A percentile compares a stretch with the other conserved stretches of the same genome.
These are phyloP conservation scores for Picea abies DNA, from an alignment of 83 land plant genomes.

Conservation along the genomic window DNA sequence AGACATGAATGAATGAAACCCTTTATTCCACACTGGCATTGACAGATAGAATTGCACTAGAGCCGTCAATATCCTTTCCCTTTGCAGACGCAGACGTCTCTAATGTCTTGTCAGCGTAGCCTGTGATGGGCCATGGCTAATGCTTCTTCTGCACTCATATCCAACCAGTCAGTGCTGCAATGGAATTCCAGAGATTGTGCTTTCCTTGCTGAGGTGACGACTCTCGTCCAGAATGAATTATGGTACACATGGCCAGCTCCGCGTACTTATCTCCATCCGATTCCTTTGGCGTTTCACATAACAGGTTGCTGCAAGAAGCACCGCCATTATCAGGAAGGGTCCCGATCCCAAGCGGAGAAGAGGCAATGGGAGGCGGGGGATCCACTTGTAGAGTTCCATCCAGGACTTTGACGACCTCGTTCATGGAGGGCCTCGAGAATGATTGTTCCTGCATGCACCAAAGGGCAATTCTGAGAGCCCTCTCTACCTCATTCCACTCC, in stretches of 20 bases:
- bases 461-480: slow-evolving; percentile 28
- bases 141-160: neutral
- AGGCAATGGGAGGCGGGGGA: slow-evolving; percentile 34
- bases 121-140: neutral
- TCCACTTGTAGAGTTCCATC: slow-evolving; percentile 47
- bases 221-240: neutral
- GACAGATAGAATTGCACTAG: neutral
- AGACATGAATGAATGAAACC: neutral
- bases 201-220: neutral
- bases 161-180: neutral
- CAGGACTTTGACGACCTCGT: slow-evolving; percentile 39
- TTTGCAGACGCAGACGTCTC: neutral
- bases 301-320: neutral
- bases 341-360: no score
- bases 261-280: neutral
- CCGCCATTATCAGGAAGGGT: no score
- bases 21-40: neutral
- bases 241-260: slow-evolving; percentile 2
- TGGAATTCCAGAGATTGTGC: neutral
- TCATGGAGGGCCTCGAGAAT: slow-evolving; percentile 32
- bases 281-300: neutral
- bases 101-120: neutral
- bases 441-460: slow-evolving; percentile 42
- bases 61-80: neutral
- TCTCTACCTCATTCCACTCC: slow-evolving; percentile 26